phyloP scores from a whole-genome alignment of 208 protist species.

The Blastocrithidia nonstop region DNA sequence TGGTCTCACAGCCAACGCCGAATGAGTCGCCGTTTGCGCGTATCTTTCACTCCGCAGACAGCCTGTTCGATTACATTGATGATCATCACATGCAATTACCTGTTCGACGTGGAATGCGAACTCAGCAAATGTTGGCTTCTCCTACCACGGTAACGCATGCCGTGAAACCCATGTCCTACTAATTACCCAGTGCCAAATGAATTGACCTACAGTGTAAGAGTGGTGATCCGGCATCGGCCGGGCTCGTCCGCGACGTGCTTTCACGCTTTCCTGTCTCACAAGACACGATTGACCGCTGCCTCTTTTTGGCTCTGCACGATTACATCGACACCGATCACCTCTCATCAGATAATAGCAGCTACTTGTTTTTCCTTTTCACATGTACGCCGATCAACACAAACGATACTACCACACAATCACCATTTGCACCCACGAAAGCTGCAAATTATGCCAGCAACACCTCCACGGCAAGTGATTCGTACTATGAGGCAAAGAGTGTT shows the following conservation, averaged over 20 bases:
- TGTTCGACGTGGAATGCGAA: too few species aligned
- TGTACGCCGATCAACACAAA: constrained; percentile 36
- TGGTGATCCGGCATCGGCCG: constrained; percentile 8
- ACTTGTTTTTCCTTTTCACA: constrained; percentile 56
- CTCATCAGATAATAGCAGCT: constrained; percentile 13
- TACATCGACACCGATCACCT: constrained; percentile 20
- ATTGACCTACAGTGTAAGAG: constrained; percentile 61
- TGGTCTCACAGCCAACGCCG: constrained; percentile 31
- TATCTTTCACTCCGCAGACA: constrained; percentile 19
- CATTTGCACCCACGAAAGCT: too few species aligned
- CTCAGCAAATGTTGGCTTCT: too few species aligned
- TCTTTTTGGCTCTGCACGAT: constrained; percentile 47
- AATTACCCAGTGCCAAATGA: constrained; percentile 39
- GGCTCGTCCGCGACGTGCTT: constrained; percentile 28
- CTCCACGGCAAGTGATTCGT: background rate
- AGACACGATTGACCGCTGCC: constrained; percentile 41
- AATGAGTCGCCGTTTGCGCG: constrained; percentile 31
- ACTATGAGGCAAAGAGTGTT: constrained; percentile 13
- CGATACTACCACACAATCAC: background rate
- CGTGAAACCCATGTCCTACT: too few species aligned
- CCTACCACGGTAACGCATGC: too few species aligned
- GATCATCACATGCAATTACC: constrained; percentile 21
- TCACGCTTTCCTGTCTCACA: constrained; percentile 37
- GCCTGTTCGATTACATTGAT: constrained; percentile 29
- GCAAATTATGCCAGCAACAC: too few species aligned